Conservation (phyloP, 495 filamentous ascomycete genomes). For the Oidiodendron maius region DNA sequence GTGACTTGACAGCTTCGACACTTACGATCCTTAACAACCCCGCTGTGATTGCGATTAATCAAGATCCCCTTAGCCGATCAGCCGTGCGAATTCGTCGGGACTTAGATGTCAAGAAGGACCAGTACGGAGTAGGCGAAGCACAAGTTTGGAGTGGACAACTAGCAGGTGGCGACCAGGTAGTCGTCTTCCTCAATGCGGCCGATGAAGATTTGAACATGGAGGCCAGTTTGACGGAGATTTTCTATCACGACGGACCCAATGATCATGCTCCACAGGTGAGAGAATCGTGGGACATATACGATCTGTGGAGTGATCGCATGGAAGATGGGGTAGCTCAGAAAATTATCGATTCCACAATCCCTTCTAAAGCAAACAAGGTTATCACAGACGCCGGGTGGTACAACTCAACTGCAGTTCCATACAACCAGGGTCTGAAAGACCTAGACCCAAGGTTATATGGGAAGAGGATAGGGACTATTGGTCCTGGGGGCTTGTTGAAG, state of each 20-base stretch:
- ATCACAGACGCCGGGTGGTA: too few relatives aligned
- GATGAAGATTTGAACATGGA: constrained; percentile 32
- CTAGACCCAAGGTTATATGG: too few relatives aligned
- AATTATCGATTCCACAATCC: too few relatives aligned
- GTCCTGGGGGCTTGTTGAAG: too few relatives aligned
- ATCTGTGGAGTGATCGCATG: too few relatives aligned
- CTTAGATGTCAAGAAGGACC: constrained; percentile 14
- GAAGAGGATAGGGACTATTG: too few relatives aligned
- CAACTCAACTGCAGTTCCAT: too few relatives aligned
- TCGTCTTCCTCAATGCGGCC: constrained; percentile 39
- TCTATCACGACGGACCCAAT: constrained; percentile 34
- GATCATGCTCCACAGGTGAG: constrained; percentile 31
- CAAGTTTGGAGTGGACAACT: constrained; percentile 41
- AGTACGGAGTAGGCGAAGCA: constrained; percentile 36
- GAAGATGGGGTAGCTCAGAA: too few relatives aligned
- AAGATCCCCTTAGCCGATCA: constrained; percentile 29
- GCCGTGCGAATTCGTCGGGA: constrained; percentile 10
- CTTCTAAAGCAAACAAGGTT: too few relatives aligned
- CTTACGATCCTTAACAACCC: too few relatives aligned
- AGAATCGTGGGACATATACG: constrained; percentile 40
- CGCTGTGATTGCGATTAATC: constrained; percentile 38
- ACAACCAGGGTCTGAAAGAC: too few relatives aligned
- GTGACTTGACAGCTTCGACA: too few relatives aligned
- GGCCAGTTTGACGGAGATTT: constrained; percentile 45
- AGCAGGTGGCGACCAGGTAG: constrained; percentile 32